Base-by-base conservation (phyloP, 352 stramenopile genomes). In the Globisporangium abappressorium region DNA sequence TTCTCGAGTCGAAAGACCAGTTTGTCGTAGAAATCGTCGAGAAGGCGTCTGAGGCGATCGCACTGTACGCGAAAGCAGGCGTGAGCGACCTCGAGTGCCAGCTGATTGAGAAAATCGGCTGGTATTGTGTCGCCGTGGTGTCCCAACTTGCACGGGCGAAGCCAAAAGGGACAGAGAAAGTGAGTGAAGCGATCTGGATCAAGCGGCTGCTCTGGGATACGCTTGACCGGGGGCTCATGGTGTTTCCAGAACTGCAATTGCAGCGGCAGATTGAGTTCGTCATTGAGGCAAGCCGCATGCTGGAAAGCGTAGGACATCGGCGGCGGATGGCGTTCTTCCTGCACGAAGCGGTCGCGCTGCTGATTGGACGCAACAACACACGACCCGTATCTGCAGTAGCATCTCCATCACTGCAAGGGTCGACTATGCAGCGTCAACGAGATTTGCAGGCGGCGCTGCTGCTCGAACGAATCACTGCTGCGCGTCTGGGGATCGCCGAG, bases 1-100 rank as follows among this genome's bases (percentile, higher is more conserved):
- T 79, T 30, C 70, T 75, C 22, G 74, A 89, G 41, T 68, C 64
- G 3, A 69, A 75, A 38, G 71, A 83, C 69, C 89, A 89, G 51
- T 88, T 94, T 24, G 71, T 78, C 15, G 72, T 91, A 26, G 87
- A 94, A 68, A 72, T 96, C 22, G 75, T 94, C 43, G 88, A 96
- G 36, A 92, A 92, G 65, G 75, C 82, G 0, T 93, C 86, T 0
- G 88, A 96, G 43, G 86, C 88, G 0, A 65, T 91, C 15, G 64
- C 70, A 8, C 70, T 92, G 59, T 96, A 96, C 68, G 77, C 82
- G 1, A 83, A 81, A 33, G 84, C 81, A 5, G 80, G 85, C 28
- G 86, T 84, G 47, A 73, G 34, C 15, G 85, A 90, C 33, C 79
- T 96, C n/a, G 86, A 94, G 66, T 87, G 80, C 59, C 46, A 87